Conservation (phyloP, 2,329 filamentous ascomycete genomes). For the Penicillium expansum region DNA sequence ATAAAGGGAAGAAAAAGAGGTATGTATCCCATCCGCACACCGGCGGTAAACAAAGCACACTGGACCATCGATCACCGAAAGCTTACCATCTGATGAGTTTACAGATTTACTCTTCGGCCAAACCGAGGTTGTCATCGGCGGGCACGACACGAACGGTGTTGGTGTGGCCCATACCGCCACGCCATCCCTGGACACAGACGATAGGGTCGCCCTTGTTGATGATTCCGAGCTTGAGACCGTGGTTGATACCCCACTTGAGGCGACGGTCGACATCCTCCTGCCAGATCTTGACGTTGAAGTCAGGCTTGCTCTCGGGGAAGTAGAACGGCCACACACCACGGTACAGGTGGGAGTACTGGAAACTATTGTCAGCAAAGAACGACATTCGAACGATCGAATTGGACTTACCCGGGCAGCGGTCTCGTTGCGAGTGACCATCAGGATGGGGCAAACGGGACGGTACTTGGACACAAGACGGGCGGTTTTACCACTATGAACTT, state of each 20-base stretch:
- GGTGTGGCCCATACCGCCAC: constrained; percentile 66
- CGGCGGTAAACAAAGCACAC: constrained; percentile 17
- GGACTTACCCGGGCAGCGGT: constrained; percentile 67
- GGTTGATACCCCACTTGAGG: constrained; percentile 92
- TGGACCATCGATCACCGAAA: constrained; percentile 6
- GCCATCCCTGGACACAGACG: constrained; percentile 66
- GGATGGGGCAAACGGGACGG: constrained; percentile 96
- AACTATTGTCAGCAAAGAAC: constrained; percentile 16
- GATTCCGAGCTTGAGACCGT: constrained; percentile 78
- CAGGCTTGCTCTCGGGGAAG: constrained; percentile 89
- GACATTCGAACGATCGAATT: neutral
- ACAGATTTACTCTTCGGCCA: constrained; percentile 33
- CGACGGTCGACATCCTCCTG: constrained; percentile 98
- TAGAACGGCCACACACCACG: constrained; percentile 97
- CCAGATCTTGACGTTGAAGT: constrained; percentile 91
- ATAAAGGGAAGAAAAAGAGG: constrained; percentile 16
- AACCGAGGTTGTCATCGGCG: constrained; percentile 46
- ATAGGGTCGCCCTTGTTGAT: constrained; percentile 73
- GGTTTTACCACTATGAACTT: constrained; percentile 68
- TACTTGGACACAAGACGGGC: constrained; percentile 97
- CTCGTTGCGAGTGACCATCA: constrained; percentile 93
- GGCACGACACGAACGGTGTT: constrained; percentile 59
- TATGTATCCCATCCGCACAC: constrained; percentile 27
- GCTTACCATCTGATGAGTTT: constrained; percentile 8
- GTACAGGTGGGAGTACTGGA: constrained; percentile 82